Base-by-base conservation (phyloP, 1,139 yeast genomes). In the Yamadazyma epiphylla region DNA sequence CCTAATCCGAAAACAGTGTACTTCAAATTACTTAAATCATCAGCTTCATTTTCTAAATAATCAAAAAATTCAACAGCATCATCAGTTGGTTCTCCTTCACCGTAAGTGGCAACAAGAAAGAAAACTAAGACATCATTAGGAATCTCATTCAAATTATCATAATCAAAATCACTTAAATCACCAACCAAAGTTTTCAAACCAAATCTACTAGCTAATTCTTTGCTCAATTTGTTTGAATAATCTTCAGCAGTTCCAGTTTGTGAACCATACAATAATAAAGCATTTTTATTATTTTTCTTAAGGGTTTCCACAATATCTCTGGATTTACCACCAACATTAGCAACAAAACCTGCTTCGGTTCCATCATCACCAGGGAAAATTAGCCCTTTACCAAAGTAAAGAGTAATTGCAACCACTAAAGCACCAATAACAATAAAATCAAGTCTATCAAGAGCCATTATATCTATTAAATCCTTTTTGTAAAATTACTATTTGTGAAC, bases 171-270 rank as follows among this genome's bases (percentile, higher is more conserved):
- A 31, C 89, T 94, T 36, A 88, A 71, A 57, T 89, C 97, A 7
- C 85, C 95, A 35, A 83, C 77, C 83, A 94, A 80, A 6, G 94
- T 77, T 43, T 80, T 78, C 47, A 91, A 70, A 26, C 89, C 89
- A 53, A 83, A 89, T 54, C 83, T 74, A 16, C 95, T 70, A 44
- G 80, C 76, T 46, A 91, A 77, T 55, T 91, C 98, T 55, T 88
- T 88, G 28, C 95, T 77, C 46, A 88, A 78, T 55, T 94, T 85
- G 45, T 84, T 75, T 13, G 96, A 95, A 49, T 88, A 91, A 55
- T 91, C 98, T 60, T 91, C 98, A 28, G 98, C 95, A n/a, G 99
- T 91, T 43, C 99, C 99, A 9, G 99, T 94, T 61, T 91, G 99
- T 5, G 98, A 89, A 5, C 96, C 97, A 54, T 74, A 94, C 43